These are phyloP conservation scores for Vigna reflexopilosa DNA, from an alignment of 306 rosid genomes.

Conservation along the genomic window DNA sequence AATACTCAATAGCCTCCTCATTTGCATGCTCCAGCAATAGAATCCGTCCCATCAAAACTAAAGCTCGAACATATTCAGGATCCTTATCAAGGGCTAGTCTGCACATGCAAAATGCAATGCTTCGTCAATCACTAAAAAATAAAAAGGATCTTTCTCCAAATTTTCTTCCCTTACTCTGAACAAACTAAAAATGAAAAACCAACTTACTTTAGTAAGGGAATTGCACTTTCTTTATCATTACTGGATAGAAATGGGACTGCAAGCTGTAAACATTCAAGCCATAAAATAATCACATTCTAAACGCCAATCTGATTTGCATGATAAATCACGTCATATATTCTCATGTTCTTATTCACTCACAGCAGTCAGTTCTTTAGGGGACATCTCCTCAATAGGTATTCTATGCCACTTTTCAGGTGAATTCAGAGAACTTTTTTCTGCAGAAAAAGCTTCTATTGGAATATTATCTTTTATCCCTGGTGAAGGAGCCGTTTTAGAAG, in stretches of 20 bases:
- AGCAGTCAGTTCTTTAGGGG: constrained; percentile 66
- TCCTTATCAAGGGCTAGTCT: constrained; percentile 90
- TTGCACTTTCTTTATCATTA: constrained; percentile 67
- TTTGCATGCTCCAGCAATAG: constrained; percentile 65
- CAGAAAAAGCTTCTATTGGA: constrained; percentile 43
- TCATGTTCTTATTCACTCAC: constrained; percentile 63
- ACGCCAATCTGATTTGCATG: constrained; percentile 14
- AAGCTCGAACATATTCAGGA: constrained; percentile 73
- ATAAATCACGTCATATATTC: constrained; percentile 29
- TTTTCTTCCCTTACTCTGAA: constrained; percentile 20
- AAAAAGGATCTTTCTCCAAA: background rate
- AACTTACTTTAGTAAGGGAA: constrained; percentile 75
- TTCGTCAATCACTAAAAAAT: constrained; percentile 34
- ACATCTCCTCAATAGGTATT: constrained; percentile 61
- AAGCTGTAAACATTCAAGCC: constrained; percentile 64
- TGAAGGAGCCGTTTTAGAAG: constrained; percentile 47
- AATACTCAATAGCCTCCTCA: constrained; percentile 67
- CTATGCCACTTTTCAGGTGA: constrained; percentile 60
- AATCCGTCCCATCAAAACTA: constrained; percentile 83
- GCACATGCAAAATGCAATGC: constrained; percentile 42
- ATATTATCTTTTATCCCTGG: constrained; percentile 57
- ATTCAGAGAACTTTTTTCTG: constrained; percentile 49
- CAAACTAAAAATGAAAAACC: constrained; percentile 22
- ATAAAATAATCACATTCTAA: constrained; percentile 29
- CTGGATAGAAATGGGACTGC: constrained; percentile 66